Base-by-base conservation (phyloP, 129 eudicot genomes). In the Calendula officinalis region DNA sequence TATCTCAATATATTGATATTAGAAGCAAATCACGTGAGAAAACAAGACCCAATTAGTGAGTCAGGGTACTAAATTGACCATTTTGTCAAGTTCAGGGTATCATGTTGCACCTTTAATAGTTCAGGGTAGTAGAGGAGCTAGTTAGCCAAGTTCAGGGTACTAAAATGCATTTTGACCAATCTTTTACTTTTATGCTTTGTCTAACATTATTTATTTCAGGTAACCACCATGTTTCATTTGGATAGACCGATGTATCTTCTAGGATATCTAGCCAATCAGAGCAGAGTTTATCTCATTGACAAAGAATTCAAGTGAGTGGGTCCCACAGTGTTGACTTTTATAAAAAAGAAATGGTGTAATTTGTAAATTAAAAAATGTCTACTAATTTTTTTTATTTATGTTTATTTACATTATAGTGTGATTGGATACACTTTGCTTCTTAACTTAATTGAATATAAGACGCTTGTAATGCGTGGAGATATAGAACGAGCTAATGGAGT, bases 401-500 rank as follows among this genome's bases (percentile, higher is more conserved):
- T 48, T 37, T 38, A n/a, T 39, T 69, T 33, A 35, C 8, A 17
- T 4, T 70, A 71, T 76, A 90, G 97, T 81, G 97, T 90, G 34
- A 74, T 86, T 47, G 97, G 95, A 27, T 90, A 86, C 82, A 86
- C 97, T 11, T 70, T 90, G 73, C 86, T 90, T 59, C 91, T 90
- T 45, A 81, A 86, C 79, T 77, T 90, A 78, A 90, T 90, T 53
- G 97, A 90, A 80, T 90, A 90, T 73, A 90, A 90, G 83, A 90
- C 97, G 53, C 91, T 90, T 62, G 95, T 86, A 60, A 90, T 86
- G 97, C 97, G 97, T 78, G 97, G 97, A 72, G 97, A 90, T 58
- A 68, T 83, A 65, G 97, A 90, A 56, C 85, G 85, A 68, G 97
- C 97, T 47, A 90, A 68, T 77, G 84, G 79, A 58, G 67, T 90